phyloP scores from a whole-genome alignment of 306 rosid species.

The Cucurbita moschata region DNA sequence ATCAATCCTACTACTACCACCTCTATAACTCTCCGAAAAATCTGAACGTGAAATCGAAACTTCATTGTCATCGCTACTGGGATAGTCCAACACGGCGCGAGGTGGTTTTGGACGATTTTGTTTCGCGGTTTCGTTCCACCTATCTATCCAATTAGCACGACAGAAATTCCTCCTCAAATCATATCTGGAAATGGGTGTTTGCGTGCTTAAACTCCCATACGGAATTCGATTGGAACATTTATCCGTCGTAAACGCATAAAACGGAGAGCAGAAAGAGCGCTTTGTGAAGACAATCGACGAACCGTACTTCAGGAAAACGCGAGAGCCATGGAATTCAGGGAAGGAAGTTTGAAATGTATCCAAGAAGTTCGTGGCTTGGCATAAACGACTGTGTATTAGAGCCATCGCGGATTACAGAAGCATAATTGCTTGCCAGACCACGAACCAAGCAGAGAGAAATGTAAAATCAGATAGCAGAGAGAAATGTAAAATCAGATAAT shows the following conservation, averaged over 20 bases:
- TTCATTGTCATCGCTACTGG: constrained; percentile 31
- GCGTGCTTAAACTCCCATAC: constrained; percentile 12
- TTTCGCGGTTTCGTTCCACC: constrained; percentile 38
- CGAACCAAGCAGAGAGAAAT: neutral
- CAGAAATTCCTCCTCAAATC: constrained; percentile 14
- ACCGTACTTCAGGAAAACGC: constrained; percentile 35
- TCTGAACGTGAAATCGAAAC: constrained; percentile 18
- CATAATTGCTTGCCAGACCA: neutral
- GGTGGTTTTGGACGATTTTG: constrained; percentile 34
- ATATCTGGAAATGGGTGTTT: constrained; percentile 13
- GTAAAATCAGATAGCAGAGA: neutral
- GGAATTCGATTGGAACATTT: constrained; percentile 15
- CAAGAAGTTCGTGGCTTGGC: constrained; percentile 50
- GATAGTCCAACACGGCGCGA: constrained; percentile 34
- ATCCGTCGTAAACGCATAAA: constrained; percentile 1
- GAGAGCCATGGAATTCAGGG: constrained; percentile 25
- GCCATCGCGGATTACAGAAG: constrained; percentile 28
- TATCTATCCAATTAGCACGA: constrained; percentile 40
- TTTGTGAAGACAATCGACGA: constrained; percentile 21
- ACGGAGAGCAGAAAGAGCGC: constrained; percentile 10
- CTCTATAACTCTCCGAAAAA: constrained; percentile 16
- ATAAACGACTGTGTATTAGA: constrained; percentile 53
- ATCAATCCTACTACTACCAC: constrained; percentile 1
- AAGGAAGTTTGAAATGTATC: constrained; percentile 48
- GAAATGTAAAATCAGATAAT: neutral